Conservation (phyloP, 2,329 filamentous ascomycete species). For the Ustilaginoidea virens region DNA sequence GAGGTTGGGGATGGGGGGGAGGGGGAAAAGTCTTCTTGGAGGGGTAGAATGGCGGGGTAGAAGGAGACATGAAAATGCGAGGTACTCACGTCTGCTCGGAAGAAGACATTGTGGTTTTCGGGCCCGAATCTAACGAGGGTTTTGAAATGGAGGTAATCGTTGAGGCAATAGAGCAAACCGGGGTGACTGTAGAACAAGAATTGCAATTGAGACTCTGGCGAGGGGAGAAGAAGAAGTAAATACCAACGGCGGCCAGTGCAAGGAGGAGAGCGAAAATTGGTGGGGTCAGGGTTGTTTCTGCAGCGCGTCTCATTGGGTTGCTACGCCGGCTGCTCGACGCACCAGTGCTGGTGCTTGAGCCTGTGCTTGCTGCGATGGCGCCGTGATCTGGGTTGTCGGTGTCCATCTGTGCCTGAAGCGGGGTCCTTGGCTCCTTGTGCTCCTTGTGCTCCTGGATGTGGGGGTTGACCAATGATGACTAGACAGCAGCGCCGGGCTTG, state of each 20-base stretch:
- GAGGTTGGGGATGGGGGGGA: constrained; percentile 1
- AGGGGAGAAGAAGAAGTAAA: constrained; percentile 8
- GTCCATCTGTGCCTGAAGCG: constrained; percentile 3
- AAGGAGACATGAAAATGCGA: background rate
- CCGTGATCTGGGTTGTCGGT: background rate
- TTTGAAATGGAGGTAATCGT: constrained; percentile 10
- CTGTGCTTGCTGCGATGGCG: no score
- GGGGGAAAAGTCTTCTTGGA: constrained; percentile 6
- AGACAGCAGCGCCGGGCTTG: background rate
- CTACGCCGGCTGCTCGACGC: constrained; percentile 1
- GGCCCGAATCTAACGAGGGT: constrained; percentile 12
- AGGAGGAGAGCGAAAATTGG: constrained; percentile 25
- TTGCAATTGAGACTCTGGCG: constrained; percentile 7
- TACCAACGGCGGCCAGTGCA: constrained; percentile 20
- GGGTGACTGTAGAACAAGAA: constrained; percentile 14
- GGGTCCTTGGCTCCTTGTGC: no score
- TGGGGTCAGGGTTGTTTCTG: constrained; percentile 26
- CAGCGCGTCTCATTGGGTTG: constrained; percentile 14
- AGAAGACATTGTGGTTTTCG: constrained; percentile 46
- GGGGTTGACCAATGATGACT: constrained; percentile 5
- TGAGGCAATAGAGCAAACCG: constrained; percentile 12
- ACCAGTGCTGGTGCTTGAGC: background rate
- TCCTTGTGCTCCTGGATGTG: constrained; percentile 2
- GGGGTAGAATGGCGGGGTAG: constrained; percentile 18
- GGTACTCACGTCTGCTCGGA: constrained; percentile 70